Percentiles rank a stretch among this genome's conserved stretches.
Evolutionary conservation across 495 filamentous ascomycete species (phyloP).

Genomic region (Xylaria sp.): DNA sequence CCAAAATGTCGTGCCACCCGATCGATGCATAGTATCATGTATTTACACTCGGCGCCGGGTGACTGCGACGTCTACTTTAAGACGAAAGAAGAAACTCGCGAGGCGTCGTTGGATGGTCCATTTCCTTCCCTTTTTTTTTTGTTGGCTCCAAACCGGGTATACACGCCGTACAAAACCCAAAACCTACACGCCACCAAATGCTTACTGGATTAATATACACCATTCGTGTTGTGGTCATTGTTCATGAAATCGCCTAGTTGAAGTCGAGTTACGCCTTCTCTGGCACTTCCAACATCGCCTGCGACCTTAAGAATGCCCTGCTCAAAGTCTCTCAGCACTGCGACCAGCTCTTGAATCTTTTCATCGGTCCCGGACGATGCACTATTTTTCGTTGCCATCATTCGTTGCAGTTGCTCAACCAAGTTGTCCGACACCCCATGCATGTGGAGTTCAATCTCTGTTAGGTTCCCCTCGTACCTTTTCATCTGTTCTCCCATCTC

Average conservation of each 20-base stretch:
- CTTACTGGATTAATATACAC: slow-evolving; percentile 35
- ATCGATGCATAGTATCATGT: background rate
- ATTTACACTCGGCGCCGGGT: background rate
- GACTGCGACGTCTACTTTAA: background rate
- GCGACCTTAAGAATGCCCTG: slow-evolving; percentile 78
- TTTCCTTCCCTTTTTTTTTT: background rate
- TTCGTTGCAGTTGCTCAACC: slow-evolving; percentile 72
- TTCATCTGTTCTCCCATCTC: slow-evolving; percentile 72
- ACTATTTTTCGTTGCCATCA: slow-evolving; percentile 63
- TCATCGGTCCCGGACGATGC: slow-evolving; percentile 47
- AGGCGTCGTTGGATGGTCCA: background rate
- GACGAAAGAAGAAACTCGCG: background rate
- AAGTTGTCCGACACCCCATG: slow-evolving; percentile 74
- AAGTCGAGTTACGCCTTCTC: slow-evolving; percentile 74
- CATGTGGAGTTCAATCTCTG: slow-evolving; percentile 85
- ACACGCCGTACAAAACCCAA: slow-evolving; percentile 10
- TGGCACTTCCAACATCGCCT: slow-evolving; percentile 68
- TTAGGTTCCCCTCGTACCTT: slow-evolving; percentile 70
- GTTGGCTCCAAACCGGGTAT: slow-evolving; percentile 26
- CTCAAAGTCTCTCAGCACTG: slow-evolving; percentile 78
- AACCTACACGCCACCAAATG: slow-evolving; percentile 14
- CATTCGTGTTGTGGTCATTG: slow-evolving; percentile 36
- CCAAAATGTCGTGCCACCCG: background rate
- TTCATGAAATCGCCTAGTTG: slow-evolving; percentile 63
- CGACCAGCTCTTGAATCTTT: slow-evolving; percentile 61